Base-by-base conservation (phyloP, 192 early-diverging fungal genomes). In the Phlyctochytrium arcticum region DNA sequence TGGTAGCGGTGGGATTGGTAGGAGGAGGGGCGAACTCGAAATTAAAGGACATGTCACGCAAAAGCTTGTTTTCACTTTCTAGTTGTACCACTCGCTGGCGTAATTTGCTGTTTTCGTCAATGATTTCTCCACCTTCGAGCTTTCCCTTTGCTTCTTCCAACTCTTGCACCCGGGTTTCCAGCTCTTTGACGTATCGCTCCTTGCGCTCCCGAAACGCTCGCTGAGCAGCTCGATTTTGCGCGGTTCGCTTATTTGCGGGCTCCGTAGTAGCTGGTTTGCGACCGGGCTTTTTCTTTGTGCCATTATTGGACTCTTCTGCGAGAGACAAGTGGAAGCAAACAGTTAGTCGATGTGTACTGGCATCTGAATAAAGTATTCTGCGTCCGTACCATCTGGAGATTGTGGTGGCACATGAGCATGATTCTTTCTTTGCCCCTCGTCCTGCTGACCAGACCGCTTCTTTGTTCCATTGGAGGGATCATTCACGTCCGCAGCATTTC, bases 221-320 rank as follows among this genome's bases (percentile, higher is more conserved):
- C 34, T 75, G 75, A 2, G 76, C 73, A 17, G 73, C 76, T 21
- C 79, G 60, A 57, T 80, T 79, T 51, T 77, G 76, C 3, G 75
- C 75, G 2, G 71, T 70, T 17, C 77, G 57, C 37, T 80, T 76
- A 56, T 72, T 73, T 4, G 75, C 36, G 4, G 79, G 79, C 39
- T 66, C 78, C 4, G 71, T 73, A 4, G 66, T 46, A 12, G 69
- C 62, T 24, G 69, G 72, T 54, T 78, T 78, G 30, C 78, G 65
- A 6, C 76, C 76, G 6, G 68, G 73, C 62, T 72, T 77, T n/a
- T 68, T 77, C 32, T 66, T 70, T 21, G 4, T 3, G 42, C 56
- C 32, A 7, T 2, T 21, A 9, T 5, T 21, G 12, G 3, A 21
- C 6, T 36, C 31, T 6, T 12, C 9, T n/a, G n/a, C 23, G 50